Base-by-base conservation (phyloP, 148 eudicot species). In the Rhododendron kiyosumense region DNA sequence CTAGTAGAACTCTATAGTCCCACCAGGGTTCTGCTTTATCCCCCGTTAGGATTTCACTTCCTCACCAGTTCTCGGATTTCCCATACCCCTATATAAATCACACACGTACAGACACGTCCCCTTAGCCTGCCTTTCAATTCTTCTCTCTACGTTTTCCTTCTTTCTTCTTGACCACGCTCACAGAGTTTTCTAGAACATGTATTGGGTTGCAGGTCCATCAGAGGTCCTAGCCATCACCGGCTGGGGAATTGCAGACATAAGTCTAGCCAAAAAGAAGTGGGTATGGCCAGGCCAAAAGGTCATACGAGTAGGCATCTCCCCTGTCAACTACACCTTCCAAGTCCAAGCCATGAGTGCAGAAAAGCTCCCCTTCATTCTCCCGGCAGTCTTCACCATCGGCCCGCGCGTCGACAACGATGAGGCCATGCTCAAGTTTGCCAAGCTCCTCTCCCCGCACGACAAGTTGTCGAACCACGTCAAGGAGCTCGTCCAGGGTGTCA, bases 271-370 rank as follows among this genome's bases (percentile, higher is more conserved):
- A 34, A 79, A 79, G 61, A 36, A 15, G 8, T 79, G 61, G 61
- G 1, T 79, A 73, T 73, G 77, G 77, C 77, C 12, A 9, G 59
- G 59, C 82, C 82, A 48, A 5, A 14, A 5, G n/a, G 45, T 5
- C 82, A 28, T 2, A 2, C 9, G 45, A 5, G 45, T 79, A 57
- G 82, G 28, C 61, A 22, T 79, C 36, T 48, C 82, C 10, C 82
- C 82, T 0, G 82, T 49, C 9, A 79, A 79, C 82, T 79, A 79
- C 61, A 79, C 82, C 59, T 79, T 79, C 38, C 36, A 79, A 51
- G 82, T 79, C 22, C 61, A 79, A 13, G 82, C 82, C 61, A 79
- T 79, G 82, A 79, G 82, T 22, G 82, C 82, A 0, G 82, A 79
- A 57, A 79, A 79, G 61, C 82, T 79, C 8, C 61, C 82, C 11